Evolutionary conservation across 2,329 filamentous ascomycete genomes (phyloP).

Genomic region (Stachybotrys echinatus): DNA sequence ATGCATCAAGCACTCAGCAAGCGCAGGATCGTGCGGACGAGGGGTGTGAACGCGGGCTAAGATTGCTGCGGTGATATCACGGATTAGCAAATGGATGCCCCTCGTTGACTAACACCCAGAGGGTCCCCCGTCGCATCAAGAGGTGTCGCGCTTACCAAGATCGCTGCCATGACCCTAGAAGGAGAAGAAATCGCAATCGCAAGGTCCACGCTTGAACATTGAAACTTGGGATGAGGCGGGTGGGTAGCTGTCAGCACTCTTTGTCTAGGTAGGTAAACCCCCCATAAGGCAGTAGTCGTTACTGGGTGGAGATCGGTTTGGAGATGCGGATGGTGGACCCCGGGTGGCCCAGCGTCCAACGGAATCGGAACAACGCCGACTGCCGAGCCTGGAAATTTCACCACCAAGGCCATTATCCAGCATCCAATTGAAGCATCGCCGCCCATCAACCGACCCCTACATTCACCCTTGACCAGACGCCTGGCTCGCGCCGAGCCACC

Average conservation of each 20-base stretch:
- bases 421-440: slow-evolving; percentile 16
- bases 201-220: background rate
- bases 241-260: background rate
- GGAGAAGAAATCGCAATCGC: background rate
- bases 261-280: background rate
- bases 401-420: slow-evolving; percentile 11
- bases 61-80: slow-evolving; percentile 13
- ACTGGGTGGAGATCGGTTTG: background rate
- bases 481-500: slow-evolving; percentile 3
- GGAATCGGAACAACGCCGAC: slow-evolving; percentile 26
- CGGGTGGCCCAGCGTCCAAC: slow-evolving; percentile 5
- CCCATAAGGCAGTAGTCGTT: background rate
- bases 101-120: slow-evolving; percentile 15
- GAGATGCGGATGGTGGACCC: background rate
- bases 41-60: background rate
- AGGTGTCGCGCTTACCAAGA: background rate
- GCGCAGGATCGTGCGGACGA: background rate
- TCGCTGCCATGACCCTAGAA: background rate
- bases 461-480: slow-evolving; percentile 8
- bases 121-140: no score
- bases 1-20: background rate
- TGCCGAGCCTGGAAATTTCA: slow-evolving; percentile 14
- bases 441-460: slow-evolving; percentile 6
- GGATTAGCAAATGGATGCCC: slow-evolving; percentile 13
- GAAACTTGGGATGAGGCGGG: background rate